Evolutionary conservation across 2,329 filamentous ascomycete species (phyloP).

Genomic region (Cercospora sesami): DNA sequence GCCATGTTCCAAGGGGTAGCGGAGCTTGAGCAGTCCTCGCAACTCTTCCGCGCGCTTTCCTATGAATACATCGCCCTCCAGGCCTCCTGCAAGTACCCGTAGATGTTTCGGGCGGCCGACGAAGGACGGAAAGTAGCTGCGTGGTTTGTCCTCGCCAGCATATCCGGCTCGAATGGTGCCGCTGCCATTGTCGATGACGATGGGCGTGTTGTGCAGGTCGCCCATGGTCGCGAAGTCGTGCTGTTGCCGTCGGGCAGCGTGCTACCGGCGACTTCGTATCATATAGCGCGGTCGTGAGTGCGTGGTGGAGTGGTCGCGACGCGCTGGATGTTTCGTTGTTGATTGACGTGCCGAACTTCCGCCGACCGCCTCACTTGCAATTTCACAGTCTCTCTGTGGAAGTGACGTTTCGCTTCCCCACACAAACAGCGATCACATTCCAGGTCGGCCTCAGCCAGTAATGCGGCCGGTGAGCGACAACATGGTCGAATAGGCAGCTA

Average conservation of each 20-base stretch:
- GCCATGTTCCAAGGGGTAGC: conserved; percentile 92
- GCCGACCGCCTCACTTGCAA: conserved; percentile 4
- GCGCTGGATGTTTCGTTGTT: background rate
- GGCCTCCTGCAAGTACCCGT: conserved; percentile 88
- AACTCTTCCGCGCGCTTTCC: conserved; percentile 88
- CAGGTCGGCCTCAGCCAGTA: background rate
- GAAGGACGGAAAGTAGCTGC: conserved; percentile 96
- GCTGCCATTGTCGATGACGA: conserved; percentile 98
- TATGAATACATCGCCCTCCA: conserved; percentile 97
- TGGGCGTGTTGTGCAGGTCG: conserved; percentile 92
- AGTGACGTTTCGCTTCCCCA: background rate
- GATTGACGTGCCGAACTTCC: conserved; percentile 1
- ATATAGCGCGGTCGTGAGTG: conserved; percentile 13
- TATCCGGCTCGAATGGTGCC: conserved; percentile 97
- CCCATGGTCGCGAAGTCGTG: conserved; percentile 50
- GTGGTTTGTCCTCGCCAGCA: conserved; percentile 90
- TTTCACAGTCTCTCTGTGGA: background rate
- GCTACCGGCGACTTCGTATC: conserved; percentile 25
- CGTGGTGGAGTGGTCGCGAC: conserved; percentile 5
- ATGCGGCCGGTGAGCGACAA: background rate
- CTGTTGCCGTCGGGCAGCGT: conserved; percentile 25
- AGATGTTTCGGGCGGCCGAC: conserved; percentile 95
- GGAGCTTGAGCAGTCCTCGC: conserved; percentile 89
- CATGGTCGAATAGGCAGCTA: background rate
- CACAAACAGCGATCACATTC: background rate